Evolutionary conservation across 257 asterid species (phyloP).

Genomic region (Fraxinus americana): DNA sequence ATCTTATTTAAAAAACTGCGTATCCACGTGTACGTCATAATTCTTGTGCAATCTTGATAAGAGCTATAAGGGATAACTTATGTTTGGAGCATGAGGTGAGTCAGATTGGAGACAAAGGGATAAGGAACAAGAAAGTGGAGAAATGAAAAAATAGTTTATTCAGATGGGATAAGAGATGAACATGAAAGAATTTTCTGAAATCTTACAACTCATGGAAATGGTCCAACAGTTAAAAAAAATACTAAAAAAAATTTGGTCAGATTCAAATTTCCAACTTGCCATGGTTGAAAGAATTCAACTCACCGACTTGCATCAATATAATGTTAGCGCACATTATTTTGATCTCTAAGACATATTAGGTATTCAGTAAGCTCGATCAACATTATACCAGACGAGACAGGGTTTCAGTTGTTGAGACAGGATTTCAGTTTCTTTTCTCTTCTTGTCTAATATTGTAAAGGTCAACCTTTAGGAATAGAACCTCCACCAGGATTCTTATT

Average conservation of each 20-base stretch:
- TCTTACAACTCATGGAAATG: background rate
- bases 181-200: background rate
- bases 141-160: background rate
- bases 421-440: too few relatives aligned
- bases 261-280: background rate
- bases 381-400: too few relatives aligned
- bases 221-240: background rate
- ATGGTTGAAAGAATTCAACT: background rate
- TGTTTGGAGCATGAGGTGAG: background rate
- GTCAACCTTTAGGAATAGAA: too few relatives aligned
- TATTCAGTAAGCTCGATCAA: conserved; percentile 19
- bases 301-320: background rate
- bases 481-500: too few relatives aligned
- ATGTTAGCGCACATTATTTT: background rate
- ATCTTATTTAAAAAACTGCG: too few relatives aligned
- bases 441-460: too few relatives aligned
- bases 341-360: background rate
- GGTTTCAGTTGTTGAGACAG: too few relatives aligned
- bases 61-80: background rate
- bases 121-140: background rate
- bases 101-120: background rate
- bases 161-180: background rate
- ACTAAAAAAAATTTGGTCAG: background rate
- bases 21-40: too few relatives aligned
- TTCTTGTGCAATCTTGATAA: background rate